Evolutionary conservation across 164 flowering plant species (phyloP), one percentile per base, ranked within the genome.

Genomic region (Buxus sempervirens): DNA sequence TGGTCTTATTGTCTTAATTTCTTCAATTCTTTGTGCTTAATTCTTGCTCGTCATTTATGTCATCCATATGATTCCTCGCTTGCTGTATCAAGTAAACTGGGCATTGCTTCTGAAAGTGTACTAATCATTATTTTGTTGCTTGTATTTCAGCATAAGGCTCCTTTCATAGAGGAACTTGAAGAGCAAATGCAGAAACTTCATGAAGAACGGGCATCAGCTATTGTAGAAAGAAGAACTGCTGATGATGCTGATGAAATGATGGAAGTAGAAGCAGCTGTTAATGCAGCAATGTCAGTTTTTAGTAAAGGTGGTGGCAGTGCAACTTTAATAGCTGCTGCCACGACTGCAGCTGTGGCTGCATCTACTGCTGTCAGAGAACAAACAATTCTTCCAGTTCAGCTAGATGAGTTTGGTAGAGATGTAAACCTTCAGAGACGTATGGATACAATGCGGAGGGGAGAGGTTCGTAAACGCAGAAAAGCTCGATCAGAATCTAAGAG

Each of bases 351-450:
- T 10, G 85, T 81, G 64, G 90, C 83, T 71, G 94, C 93, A 61
- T 74, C 75, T 57, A 72, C 81, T 75, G 75, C 84, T 57, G 64
- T 79, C 26, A 84, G 70, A 67, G 88, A 84, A 48, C 81, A 77
- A 60, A 68, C 73, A 63, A 82, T 76, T 75, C 72, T 91, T 20
- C 92, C 95, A 0, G 87, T 84, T 63, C 77, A 84, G 70, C 74
- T 90, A 15, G 99, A 96, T 81, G 99, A 96, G 66, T 84, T 84
- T 74, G 99, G 98, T 71, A 83, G 98, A 79, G 99, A 96, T 79
- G 60, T 73, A 28, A 96, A 93, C 80, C 81, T 67, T 27, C 93
- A 93, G 78, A 91, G 83, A 73, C 89, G 96, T 20, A 84, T 81
- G 88, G 97, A 95, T 68, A 79, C 77, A 70, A 65, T 65, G 9